Percentiles rank a stretch among this genome's conserved stretches.
These are phyloP conservation scores for Exophiala phaeomuriformis DNA, from an alignment of 2,329 filamentous ascomycete genomes.

Conservation along the genomic window DNA sequence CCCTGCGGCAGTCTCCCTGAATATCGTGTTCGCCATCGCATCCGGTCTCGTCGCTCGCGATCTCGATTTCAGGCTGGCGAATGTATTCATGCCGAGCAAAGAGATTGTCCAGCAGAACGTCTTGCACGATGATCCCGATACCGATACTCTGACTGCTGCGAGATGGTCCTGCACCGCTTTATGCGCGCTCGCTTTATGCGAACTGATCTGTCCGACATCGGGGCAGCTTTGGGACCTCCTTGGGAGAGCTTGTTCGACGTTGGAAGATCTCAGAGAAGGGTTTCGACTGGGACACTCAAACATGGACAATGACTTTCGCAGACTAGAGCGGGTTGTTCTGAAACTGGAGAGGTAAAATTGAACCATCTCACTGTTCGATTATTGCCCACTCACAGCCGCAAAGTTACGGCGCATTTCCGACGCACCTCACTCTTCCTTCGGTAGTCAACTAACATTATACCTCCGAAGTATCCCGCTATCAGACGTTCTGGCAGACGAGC, in stretches of 20 bases:
- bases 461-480: neutral
- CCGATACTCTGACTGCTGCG: neutral
- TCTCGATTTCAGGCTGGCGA: slow-evolving; percentile 6
- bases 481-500: neutral
- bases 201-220: slow-evolving; percentile 7
- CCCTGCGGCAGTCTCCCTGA: slow-evolving; percentile 1
- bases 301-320: neutral
- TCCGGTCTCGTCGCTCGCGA: slow-evolving; percentile 10
- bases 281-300: neutral
- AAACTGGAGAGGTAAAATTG: slow-evolving; percentile 10
- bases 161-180: slow-evolving; percentile 10
- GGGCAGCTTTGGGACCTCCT: slow-evolving; percentile 13
- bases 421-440: slow-evolving; percentile 5
- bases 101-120: neutral
- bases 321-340: slow-evolving; percentile 2
- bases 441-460: neutral
- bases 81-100: slow-evolving; percentile 1
- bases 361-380: neutral
- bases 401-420: slow-evolving; percentile 4
- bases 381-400: neutral
- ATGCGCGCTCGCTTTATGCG: slow-evolving; percentile 11
- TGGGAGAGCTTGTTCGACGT: slow-evolving; percentile 6
- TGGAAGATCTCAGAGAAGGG: slow-evolving; percentile 10
- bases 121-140: neutral
- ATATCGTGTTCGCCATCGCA: slow-evolving; percentile 13